These are phyloP conservation scores for Colletotrichum shisoi DNA, from an alignment of 2,329 filamentous ascomycete genomes.

Conservation along the genomic window DNA sequence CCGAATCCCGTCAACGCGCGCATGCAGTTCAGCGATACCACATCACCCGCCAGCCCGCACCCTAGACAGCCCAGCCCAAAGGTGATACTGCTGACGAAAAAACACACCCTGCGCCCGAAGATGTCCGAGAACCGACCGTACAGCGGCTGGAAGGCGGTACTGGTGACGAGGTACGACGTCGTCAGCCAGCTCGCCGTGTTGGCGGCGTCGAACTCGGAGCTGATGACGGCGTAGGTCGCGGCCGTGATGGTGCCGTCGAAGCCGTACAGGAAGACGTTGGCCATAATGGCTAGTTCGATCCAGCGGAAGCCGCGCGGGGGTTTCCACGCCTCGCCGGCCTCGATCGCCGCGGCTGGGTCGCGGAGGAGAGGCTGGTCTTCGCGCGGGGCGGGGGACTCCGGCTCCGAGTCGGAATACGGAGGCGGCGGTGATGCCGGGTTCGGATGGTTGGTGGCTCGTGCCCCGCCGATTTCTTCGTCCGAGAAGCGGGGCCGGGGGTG, in stretches of 20 bases:
- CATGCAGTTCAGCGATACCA: constrained; percentile 69
- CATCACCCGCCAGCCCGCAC: constrained; percentile 67
- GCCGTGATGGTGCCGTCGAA: constrained; percentile 79
- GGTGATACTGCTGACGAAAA: constrained; percentile 69
- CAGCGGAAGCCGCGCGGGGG: constrained; percentile 62
- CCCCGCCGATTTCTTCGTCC: constrained; percentile 23
- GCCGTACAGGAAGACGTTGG: constrained; percentile 70
- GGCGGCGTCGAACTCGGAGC: constrained; percentile 75
- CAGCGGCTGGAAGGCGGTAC: constrained; percentile 75
- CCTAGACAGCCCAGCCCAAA: constrained; percentile 71
- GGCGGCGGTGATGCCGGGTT: constrained; percentile 17
- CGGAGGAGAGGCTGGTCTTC: constrained; percentile 43
- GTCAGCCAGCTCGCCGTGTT: constrained; percentile 79
- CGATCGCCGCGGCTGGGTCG: constrained; percentile 31
- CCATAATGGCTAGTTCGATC: constrained; percentile 69
- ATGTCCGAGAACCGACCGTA: constrained; percentile 76
- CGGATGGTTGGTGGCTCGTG: constrained; percentile 20
- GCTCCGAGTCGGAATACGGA: constrained; percentile 11
- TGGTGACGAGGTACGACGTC: constrained; percentile 75
- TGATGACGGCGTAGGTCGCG: constrained; percentile 76
- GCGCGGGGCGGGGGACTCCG: constrained; percentile 13
- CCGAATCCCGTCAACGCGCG: constrained; percentile 73
- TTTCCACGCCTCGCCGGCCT: constrained; percentile 51
- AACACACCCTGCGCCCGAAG: constrained; percentile 68
- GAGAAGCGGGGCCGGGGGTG: constrained; percentile 21